These are phyloP conservation scores for Eucalyptus brandiana DNA, from an alignment of 345 rosid genomes.

Conservation along the genomic window DNA sequence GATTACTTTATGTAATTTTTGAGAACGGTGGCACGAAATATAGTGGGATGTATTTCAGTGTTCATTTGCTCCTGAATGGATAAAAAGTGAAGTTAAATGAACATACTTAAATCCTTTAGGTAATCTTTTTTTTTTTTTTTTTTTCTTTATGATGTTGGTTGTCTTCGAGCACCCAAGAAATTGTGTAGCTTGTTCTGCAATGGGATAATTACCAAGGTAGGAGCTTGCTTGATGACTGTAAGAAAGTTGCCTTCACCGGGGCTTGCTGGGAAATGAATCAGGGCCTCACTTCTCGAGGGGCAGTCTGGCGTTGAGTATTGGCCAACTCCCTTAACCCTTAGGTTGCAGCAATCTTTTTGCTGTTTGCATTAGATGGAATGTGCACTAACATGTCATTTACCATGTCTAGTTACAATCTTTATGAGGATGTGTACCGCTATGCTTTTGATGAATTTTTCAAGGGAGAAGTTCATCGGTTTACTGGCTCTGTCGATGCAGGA, in stretches of 20 bases:
- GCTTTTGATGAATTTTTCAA: background rate
- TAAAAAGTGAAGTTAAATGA: background rate
- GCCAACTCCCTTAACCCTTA: background rate
- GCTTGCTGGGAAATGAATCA: background rate
- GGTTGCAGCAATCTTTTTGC: background rate
- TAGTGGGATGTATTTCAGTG: background rate
- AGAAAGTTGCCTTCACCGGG: background rate
- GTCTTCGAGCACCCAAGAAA: background rate
- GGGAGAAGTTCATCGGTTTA: background rate
- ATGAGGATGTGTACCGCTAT: background rate
- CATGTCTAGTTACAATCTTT: background rate
- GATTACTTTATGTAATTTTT: background rate
- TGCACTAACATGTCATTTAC: background rate
- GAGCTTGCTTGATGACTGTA: background rate
- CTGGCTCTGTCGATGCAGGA: background rate
- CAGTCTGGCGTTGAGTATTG: background rate
- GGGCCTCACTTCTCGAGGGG: background rate
- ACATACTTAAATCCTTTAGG: background rate
- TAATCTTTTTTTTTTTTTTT: background rate
- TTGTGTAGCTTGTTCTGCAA: background rate
- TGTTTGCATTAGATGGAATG: background rate
- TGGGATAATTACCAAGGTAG: background rate
- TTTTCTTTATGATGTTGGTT: background rate
- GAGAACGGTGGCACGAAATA: background rate
- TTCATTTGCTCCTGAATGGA: background rate